phyloP scores from a whole-genome alignment of 257 asterid genomes.

The Ajuga chamaepitys region DNA sequence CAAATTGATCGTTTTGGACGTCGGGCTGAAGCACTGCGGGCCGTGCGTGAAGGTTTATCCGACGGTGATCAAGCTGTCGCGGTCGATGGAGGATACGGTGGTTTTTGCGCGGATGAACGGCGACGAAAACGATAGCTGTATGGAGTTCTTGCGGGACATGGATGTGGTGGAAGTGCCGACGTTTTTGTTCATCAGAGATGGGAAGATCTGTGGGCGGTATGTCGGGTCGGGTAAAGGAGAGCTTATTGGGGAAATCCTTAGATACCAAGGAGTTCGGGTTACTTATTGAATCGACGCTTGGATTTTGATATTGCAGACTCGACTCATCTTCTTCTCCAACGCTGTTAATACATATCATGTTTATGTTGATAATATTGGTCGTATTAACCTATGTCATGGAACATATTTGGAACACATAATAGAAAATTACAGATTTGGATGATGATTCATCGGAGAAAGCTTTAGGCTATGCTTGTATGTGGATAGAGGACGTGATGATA shows the following conservation, averaged over 20 bases:
- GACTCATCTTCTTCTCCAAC: no score
- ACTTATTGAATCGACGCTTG: slow-evolving; percentile 26
- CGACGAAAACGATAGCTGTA: slow-evolving; percentile 92
- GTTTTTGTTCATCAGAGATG: slow-evolving; percentile 85
- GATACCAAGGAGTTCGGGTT: slow-evolving; percentile 87
- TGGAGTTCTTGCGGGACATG: slow-evolving; percentile 86
- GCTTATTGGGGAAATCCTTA: slow-evolving; percentile 89
- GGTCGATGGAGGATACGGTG: slow-evolving; percentile 68
- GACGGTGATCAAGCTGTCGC: slow-evolving; percentile 76
- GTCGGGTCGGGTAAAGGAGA: slow-evolving; percentile 99
- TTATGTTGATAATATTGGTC: no score
- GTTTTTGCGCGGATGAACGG: slow-evolving; percentile 97
- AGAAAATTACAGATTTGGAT: no score
- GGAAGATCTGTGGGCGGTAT: slow-evolving; percentile 67
- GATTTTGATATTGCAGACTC: no score
- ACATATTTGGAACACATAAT: no score
- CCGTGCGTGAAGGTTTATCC: slow-evolving; percentile 98
- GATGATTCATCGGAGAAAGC: no score
- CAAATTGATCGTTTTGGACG: slow-evolving; percentile 70
- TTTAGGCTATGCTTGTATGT: no score
- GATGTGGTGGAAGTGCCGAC: slow-evolving; percentile 89
- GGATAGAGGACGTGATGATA: no score
- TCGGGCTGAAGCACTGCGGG: slow-evolving; percentile 93
- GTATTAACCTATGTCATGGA: no score
- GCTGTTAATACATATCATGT: no score